Percentiles rank a stretch among this genome's conserved stretches.
Evolutionary conservation across 2,329 filamentous ascomycete genomes (phyloP).

Genomic region (Fusarium duplospermum): DNA sequence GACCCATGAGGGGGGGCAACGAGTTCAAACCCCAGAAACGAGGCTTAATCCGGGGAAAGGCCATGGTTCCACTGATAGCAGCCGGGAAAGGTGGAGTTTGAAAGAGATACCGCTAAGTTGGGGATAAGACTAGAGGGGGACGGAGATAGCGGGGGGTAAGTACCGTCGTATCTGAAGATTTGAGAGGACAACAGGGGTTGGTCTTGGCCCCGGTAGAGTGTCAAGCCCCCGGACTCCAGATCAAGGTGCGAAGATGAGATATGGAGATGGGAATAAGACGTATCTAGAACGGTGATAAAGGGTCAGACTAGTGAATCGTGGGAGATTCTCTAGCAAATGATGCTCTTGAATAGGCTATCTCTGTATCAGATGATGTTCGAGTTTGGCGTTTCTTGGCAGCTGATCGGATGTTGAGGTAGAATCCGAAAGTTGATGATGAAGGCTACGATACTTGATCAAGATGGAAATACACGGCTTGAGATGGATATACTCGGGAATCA

Average conservation of each 20-base stretch:
- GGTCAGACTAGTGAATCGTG: neutral
- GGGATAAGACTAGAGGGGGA: slow-evolving; percentile 2
- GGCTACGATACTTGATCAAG: neutral
- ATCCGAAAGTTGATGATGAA: neutral
- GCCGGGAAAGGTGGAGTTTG: neutral
- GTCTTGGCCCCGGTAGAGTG: slow-evolving; percentile 5
- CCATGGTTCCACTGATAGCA: slow-evolving; percentile 32
- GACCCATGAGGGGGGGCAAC: neutral
- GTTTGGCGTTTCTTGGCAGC: neutral
- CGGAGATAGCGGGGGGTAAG: slow-evolving; percentile 7
- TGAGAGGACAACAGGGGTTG: neutral
- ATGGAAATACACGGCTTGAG: neutral
- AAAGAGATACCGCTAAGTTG: slow-evolving; percentile 17
- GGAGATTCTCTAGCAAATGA: neutral
- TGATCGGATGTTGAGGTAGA: neutral
- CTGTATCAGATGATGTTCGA: neutral
- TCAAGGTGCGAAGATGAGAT: slow-evolving; percentile 33
- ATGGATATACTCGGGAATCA: neutral
- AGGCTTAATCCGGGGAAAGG: slow-evolving; percentile 35
- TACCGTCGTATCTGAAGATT: slow-evolving; percentile 18
- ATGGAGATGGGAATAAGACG: slow-evolving; percentile 17
- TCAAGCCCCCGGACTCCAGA: slow-evolving; percentile 10
- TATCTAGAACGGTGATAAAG: neutral
- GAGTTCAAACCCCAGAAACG: slow-evolving; percentile 28
- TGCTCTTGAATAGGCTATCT: neutral